phyloP scores from a whole-genome alignment of 208 protist species.

The Vickermania spadyakhi region DNA sequence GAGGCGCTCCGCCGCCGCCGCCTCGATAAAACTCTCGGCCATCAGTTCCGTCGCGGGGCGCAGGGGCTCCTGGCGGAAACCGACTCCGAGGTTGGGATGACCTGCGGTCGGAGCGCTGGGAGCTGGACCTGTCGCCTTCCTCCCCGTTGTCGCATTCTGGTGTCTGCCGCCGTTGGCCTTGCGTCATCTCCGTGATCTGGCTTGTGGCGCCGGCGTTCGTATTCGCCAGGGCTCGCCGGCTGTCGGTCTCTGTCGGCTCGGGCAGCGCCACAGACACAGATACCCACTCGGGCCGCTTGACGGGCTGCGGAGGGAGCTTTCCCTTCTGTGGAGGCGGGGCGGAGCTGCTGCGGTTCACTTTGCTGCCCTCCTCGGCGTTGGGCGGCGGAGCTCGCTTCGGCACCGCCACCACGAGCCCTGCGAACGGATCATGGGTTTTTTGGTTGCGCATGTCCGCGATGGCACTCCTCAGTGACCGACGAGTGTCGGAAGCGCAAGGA shows the following conservation, averaged over 20 bases:
- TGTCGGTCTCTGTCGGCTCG: background rate
- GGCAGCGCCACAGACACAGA: slow-evolving; percentile 2
- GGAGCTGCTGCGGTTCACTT: background rate
- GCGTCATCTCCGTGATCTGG: too few species aligned
- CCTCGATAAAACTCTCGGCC: too few species aligned
- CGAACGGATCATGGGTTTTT: slow-evolving; percentile 63
- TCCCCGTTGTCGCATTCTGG: too few species aligned
- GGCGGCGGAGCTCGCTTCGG: slow-evolving; percentile 65
- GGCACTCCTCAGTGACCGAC: slow-evolving; percentile 40
- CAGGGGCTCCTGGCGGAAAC: too few species aligned
- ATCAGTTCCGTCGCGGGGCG: too few species aligned
- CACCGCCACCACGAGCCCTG: slow-evolving; percentile 71
- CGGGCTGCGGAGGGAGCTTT: background rate
- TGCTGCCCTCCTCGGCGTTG: slow-evolving; percentile 7
- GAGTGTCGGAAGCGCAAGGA: slow-evolving; percentile 50
- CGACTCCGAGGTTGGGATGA: too few species aligned
- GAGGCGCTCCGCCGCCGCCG: too few species aligned
- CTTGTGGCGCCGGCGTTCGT: too few species aligned
- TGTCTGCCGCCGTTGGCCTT: too few species aligned
- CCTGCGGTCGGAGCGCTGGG: too few species aligned
- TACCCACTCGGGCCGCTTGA: slow-evolving; percentile 28
- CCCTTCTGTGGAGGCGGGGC: slow-evolving; percentile 3
- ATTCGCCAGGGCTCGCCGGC: too few species aligned
- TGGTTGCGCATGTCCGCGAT: slow-evolving; percentile 85
- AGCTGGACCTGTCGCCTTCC: too few species aligned